These are phyloP conservation scores for Phytophthora colocasiae DNA, from an alignment of 352 stramenopile genomes.

Conservation along the genomic window DNA sequence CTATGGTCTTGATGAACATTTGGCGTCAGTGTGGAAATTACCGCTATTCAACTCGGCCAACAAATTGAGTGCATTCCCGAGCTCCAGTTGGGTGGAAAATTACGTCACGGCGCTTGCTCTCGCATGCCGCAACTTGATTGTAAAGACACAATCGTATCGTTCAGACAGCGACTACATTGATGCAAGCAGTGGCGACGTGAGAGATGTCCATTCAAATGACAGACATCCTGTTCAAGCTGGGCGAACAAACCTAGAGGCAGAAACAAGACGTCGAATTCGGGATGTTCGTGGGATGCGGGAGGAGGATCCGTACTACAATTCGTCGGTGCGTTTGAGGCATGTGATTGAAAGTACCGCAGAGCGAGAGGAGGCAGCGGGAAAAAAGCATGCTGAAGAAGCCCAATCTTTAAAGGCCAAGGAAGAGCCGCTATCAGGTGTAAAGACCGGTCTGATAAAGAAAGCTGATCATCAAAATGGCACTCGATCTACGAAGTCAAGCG, in stretches of 20 bases:
- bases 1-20: slow-evolving; percentile 79
- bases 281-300: slow-evolving; percentile 71
- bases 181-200: slow-evolving; percentile 9
- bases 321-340: slow-evolving; percentile 49
- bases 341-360: slow-evolving; percentile 46
- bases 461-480: slow-evolving; percentile 35
- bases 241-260: slow-evolving; percentile 19
- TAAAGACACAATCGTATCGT: slow-evolving; percentile 26
- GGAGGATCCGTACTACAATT: slow-evolving; percentile 64
- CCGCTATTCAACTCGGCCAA: slow-evolving; percentile 64
- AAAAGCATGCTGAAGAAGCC: not conserved
- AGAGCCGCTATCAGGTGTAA: slow-evolving; percentile 11
- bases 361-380: slow-evolving; percentile 10
- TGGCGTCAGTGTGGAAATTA: slow-evolving; percentile 74
- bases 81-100: slow-evolving; percentile 81
- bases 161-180: slow-evolving; percentile 22
- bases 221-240: slow-evolving; percentile 1
- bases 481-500: not conserved
- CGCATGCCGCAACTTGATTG: slow-evolving; percentile 44
- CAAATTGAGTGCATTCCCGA: slow-evolving; percentile 49
- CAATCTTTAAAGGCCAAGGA: not conserved
- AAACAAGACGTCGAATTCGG: slow-evolving; percentile 56
- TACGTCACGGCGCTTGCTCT: slow-evolving; percentile 58
- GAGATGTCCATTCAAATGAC: not conserved
- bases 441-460: slow-evolving; percentile 30